These are phyloP conservation scores for Barnettozyma hawaiiensis DNA, from an alignment of 1,139 yeast species.

Conservation along the genomic window DNA sequence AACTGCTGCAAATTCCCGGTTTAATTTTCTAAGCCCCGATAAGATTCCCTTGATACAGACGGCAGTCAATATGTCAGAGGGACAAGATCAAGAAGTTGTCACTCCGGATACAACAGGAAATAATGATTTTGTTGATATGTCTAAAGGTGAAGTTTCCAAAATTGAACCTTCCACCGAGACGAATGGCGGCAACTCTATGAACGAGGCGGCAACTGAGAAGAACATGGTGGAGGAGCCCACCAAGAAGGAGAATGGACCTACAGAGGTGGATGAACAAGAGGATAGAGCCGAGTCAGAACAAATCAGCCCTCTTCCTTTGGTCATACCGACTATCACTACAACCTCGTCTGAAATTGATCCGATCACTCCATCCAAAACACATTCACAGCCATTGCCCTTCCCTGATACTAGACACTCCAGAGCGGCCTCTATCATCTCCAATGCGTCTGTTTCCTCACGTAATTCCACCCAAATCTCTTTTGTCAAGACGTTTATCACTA, in stretches of 20 bases:
- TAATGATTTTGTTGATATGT: neutral
- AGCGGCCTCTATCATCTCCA: slow-evolving; percentile 19
- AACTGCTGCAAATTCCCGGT: neutral
- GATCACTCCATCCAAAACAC: slow-evolving; percentile 1
- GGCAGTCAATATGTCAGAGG: neutral
- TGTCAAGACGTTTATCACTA: slow-evolving; percentile 42
- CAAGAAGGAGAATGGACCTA: neutral
- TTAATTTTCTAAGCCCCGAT: slow-evolving; percentile 7
- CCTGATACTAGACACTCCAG: slow-evolving; percentile 18
- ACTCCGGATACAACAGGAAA: neutral
- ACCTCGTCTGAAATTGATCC: slow-evolving; percentile 8
- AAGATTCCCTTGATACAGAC: slow-evolving; percentile 1
- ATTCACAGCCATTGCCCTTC: slow-evolving; percentile 1
- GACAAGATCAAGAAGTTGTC: neutral
- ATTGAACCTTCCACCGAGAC: neutral
- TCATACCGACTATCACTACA: slow-evolving; percentile 18
- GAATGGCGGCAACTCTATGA: neutral
- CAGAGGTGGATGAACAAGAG: slow-evolving; percentile 6
- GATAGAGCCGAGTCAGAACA: slow-evolving; percentile 7
- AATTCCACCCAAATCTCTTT: slow-evolving; percentile 28
- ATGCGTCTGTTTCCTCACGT: slow-evolving; percentile 14
- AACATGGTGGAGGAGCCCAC: neutral
- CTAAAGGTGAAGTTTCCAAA: neutral
- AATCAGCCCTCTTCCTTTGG: slow-evolving; percentile 11
- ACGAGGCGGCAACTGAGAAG: neutral